Percentiles rank a stretch among this genome's conserved stretches.
Evolutionary conservation across 163 green algal species (phyloP).

Genomic region (Smithsoniella earleae): DNA sequence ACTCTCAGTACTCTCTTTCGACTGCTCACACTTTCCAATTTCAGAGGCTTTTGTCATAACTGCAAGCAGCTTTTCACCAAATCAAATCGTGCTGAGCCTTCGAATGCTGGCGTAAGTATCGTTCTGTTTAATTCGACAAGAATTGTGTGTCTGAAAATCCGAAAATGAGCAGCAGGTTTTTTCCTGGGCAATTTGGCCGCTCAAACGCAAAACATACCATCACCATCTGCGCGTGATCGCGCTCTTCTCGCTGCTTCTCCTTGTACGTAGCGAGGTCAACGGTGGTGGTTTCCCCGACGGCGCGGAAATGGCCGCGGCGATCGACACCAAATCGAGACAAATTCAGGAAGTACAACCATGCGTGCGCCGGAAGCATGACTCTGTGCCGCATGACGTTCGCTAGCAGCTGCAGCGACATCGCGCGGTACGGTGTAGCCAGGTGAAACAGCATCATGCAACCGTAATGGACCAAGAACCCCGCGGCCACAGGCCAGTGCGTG

Average conservation of each 20-base stretch:
- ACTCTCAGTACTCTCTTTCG: no score
- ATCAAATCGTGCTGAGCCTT: no score
- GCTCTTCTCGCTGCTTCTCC: slow-evolving; percentile 14
- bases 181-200: no score
- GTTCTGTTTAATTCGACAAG: no score
- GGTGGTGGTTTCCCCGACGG: slow-evolving; percentile 1
- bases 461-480: background rate
- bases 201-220: no score
- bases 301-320: slow-evolving; percentile 1
- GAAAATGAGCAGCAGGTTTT: no score
- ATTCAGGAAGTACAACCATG: slow-evolving; percentile 20
- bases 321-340: slow-evolving; percentile 2
- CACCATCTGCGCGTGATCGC: no score
- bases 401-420: background rate
- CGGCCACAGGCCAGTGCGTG: background rate
- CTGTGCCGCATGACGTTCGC: background rate
- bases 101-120: no score
- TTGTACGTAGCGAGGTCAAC: slow-evolving; percentile 9
- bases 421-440: background rate
- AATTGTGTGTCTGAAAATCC: no score
- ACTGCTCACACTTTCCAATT: no score
- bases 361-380: background rate
- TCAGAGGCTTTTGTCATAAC: no score
- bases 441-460: background rate
- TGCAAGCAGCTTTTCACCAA: no score